Evolutionary conservation across 2,329 filamentous ascomycete genomes (phyloP).

Genomic region (Monosporascus sp.): DNA sequence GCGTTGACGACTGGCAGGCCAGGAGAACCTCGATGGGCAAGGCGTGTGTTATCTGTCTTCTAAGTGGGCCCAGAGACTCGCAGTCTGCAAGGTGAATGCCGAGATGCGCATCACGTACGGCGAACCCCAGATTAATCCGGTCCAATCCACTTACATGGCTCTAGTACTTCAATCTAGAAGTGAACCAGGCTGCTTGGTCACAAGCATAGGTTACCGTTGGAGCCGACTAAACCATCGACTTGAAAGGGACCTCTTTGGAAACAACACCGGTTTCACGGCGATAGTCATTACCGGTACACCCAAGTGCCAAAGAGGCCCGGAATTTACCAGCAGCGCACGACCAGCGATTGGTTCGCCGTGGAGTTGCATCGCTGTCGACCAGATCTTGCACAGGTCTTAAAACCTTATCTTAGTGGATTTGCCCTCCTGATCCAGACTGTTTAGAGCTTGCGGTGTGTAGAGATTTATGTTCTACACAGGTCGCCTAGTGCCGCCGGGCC

Average conservation of each 20-base stretch:
- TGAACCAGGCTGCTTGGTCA: background rate
- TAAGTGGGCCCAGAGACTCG: background rate
- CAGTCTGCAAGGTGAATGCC: constrained; percentile 8
- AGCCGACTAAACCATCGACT: no score
- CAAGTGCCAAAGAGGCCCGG: background rate
- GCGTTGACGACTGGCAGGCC: background rate
- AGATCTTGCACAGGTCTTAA: background rate
- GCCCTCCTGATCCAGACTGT: background rate
- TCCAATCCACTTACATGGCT: constrained; percentile 2
- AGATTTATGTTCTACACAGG: no score
- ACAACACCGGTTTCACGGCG: background rate
- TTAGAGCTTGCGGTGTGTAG: background rate
- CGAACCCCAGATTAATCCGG: constrained; percentile 5
- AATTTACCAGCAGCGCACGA: background rate
- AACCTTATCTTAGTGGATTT: background rate
- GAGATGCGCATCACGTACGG: constrained; percentile 16
- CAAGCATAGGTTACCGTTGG: background rate
- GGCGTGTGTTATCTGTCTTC: background rate
- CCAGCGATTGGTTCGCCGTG: background rate
- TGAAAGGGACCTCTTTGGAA: no score
- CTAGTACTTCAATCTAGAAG: background rate
- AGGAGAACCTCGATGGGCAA: background rate
- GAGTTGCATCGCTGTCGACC: background rate
- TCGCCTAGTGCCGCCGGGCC: no score
- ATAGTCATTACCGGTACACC: background rate